phyloP scores from a whole-genome alignment of 2,329 filamentous ascomycete species.

The Cyanodermella asteris region DNA sequence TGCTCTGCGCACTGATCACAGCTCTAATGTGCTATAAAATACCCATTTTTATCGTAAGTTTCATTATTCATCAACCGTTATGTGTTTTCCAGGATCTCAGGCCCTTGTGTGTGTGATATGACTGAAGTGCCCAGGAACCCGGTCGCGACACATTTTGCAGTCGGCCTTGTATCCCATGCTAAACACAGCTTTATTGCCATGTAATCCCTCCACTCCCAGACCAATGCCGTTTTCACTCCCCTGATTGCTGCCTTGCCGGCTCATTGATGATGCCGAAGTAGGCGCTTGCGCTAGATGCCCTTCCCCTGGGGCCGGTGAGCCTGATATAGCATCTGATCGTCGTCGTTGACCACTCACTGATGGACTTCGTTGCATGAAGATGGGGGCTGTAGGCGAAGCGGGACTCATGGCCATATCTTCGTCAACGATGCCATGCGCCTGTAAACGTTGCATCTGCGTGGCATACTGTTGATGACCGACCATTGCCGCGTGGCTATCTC shows the following conservation, averaged over 20 bases:
- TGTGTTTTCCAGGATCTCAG: too few species aligned
- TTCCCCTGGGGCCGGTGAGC: too few species aligned
- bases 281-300: not conserved
- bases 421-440: not conserved
- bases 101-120: too few species aligned
- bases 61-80: too few species aligned
- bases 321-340: too few species aligned
- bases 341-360: not conserved
- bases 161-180: constrained; percentile 60
- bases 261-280: not conserved
- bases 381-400: not conserved
- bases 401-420: not conserved
- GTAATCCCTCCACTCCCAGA: not conserved
- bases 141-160: constrained; percentile 55
- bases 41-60: too few species aligned
- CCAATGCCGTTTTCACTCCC: not conserved
- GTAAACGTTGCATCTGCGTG: not conserved
- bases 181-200: constrained; percentile 37
- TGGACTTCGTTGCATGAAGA: not conserved
- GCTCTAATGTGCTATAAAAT: too few species aligned
- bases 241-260: not conserved
- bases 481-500: constrained; percentile 5
- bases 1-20: too few species aligned
- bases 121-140: constrained; percentile 60
- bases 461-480: not conserved